A percentile compares a stretch with the other conserved stretches of the same genome.
phyloP scores from a whole-genome alignment of 2,329 filamentous ascomycete species.

The Onygenales sp. region DNA sequence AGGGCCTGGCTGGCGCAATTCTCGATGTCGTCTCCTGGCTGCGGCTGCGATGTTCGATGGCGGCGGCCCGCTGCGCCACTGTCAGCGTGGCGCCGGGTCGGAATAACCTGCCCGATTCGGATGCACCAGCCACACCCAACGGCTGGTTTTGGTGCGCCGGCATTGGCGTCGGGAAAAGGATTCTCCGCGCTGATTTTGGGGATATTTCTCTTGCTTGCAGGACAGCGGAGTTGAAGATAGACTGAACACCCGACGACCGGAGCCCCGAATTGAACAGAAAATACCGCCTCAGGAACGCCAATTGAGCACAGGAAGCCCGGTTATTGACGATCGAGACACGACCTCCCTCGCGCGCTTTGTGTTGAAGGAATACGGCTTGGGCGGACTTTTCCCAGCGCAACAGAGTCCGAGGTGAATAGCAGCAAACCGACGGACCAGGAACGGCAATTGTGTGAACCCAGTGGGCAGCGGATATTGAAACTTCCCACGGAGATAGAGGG shows the following conservation, averaged over 20 bases:
- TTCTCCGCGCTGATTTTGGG: background rate
- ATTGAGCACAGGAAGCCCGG: background rate
- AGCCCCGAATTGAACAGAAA: background rate
- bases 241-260: background rate
- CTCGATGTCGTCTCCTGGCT: background rate
- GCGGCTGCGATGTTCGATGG: conserved; percentile 14
- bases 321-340: background rate
- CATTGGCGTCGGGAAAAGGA: background rate
- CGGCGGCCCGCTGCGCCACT: conserved; percentile 15
- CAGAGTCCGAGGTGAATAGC: background rate
- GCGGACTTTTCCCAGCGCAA: background rate
- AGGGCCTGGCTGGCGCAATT: background rate
- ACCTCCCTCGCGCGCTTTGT: background rate
- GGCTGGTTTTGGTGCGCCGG: background rate
- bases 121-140: background rate
- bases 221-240: background rate
- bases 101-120: background rate
- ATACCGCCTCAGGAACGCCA: background rate
- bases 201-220: background rate
- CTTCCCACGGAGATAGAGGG: background rate
- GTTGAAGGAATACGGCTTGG: background rate
- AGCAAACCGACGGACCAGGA: background rate
- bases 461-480: background rate
- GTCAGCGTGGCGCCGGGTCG: conserved; percentile 6
- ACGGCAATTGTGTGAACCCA: background rate